Evolutionary conservation across 2,329 filamentous ascomycete genomes (phyloP).

Genomic region (Paecilomyces variotii): DNA sequence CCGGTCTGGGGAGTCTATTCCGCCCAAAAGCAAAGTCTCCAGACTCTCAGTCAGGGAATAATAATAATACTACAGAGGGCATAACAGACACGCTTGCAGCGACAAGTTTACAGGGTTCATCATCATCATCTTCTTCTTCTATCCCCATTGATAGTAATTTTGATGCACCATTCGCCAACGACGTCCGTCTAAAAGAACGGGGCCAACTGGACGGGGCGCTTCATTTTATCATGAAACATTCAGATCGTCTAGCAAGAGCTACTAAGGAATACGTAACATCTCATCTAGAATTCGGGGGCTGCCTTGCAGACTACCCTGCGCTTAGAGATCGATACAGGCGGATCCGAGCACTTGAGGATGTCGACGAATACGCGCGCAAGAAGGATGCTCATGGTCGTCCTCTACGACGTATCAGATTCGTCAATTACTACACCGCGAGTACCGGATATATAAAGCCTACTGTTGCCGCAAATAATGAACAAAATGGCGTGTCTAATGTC

Average conservation of each 20-base stretch:
- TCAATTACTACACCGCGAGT: constrained; percentile 87
- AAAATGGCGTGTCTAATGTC: not conserved
- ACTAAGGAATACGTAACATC: constrained; percentile 67
- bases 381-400: constrained; percentile 20
- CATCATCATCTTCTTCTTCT: constrained; percentile 12
- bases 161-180: constrained; percentile 69
- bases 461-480: constrained; percentile 14
- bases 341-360: constrained; percentile 64
- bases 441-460: constrained; percentile 58
- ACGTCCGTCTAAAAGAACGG: constrained; percentile 60
- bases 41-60: constrained; percentile 10
- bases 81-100: constrained; percentile 2
- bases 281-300: constrained; percentile 75
- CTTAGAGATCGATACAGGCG: constrained; percentile 62
- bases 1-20: constrained; percentile 73
- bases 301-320: constrained; percentile 66
- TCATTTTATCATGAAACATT: constrained; percentile 78
- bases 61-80: constrained; percentile 2
- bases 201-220: constrained; percentile 56
- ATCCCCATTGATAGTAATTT: constrained; percentile 51
- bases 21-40: constrained; percentile 29
- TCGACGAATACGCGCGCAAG: constrained; percentile 46
- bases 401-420: constrained; percentile 57
- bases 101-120: constrained; percentile 5
- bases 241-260: constrained; percentile 60